These are phyloP conservation scores for Globisporangium recalcitrans DNA, from an alignment of 352 stramenopile genomes.

Conservation along the genomic window DNA sequence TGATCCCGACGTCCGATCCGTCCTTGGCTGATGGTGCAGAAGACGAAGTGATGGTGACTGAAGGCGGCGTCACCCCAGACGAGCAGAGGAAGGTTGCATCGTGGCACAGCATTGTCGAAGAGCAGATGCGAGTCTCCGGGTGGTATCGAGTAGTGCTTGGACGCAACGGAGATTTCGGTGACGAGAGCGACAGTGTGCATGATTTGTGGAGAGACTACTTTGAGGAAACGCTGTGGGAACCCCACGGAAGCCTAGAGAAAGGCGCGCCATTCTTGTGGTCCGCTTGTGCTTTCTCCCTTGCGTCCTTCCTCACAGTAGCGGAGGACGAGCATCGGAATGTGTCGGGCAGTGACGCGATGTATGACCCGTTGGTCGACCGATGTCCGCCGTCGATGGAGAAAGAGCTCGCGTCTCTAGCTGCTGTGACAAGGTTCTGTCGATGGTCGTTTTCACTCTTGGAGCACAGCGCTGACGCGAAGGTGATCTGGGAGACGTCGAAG, in stretches of 20 bases:
- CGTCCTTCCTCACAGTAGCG: slow-evolving; percentile 64
- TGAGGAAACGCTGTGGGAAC: slow-evolving; percentile 83
- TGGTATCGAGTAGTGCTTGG: slow-evolving; percentile 74
- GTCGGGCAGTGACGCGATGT: slow-evolving; percentile 19
- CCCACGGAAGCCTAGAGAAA: slow-evolving; percentile 82
- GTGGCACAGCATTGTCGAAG: slow-evolving; percentile 59
- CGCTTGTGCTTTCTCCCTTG: slow-evolving; percentile 73
- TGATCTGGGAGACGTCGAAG: slow-evolving; percentile 86
- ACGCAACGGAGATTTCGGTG: slow-evolving; percentile 46
- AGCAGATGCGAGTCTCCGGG: slow-evolving; percentile 52
- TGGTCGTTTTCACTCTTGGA: slow-evolving; percentile 86
- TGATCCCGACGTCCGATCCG: slow-evolving; percentile 77
- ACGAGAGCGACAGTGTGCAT: slow-evolving; percentile 54
- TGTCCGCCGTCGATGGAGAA: slow-evolving; percentile 76
- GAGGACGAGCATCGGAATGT: slow-evolving; percentile 47
- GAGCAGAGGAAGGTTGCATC: slow-evolving; percentile 12
- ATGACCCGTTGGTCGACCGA: slow-evolving; percentile 49
- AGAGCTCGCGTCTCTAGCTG: slow-evolving; percentile 67
- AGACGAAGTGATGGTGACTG: slow-evolving; percentile 12
- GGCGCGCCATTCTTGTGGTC: slow-evolving; percentile 83
- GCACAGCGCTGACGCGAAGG: slow-evolving; percentile 79
- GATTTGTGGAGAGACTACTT: slow-evolving; percentile 86
- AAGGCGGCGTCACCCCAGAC: slow-evolving; percentile 13
- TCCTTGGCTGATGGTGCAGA: slow-evolving; percentile 10
- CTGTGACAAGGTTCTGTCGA: slow-evolving; percentile 80